Percentiles rank a stretch among this genome's conserved stretches.
Conservation (phyloP, 495 filamentous ascomycete species). For the Aspergillus steynii region DNA sequence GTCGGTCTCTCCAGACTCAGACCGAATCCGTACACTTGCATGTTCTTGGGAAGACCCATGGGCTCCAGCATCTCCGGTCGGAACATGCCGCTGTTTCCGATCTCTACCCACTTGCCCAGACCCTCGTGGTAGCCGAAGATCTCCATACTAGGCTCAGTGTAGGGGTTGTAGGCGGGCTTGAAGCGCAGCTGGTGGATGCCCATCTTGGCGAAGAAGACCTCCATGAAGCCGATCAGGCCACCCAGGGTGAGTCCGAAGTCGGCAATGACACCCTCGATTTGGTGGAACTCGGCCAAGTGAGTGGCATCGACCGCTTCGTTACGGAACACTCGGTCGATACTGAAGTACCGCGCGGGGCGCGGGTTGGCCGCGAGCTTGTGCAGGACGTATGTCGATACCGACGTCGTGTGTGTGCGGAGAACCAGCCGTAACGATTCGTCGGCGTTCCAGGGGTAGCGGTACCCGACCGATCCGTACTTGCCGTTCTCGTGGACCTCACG, state of each 20-base stretch:
- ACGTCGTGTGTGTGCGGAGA: constrained; percentile 93
- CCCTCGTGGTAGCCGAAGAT: constrained; percentile 93
- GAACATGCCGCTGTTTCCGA: constrained; percentile 98
- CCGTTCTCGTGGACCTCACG: constrained; percentile 78
- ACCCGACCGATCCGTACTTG: constrained; percentile 91
- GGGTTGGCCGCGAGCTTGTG: constrained; percentile 82
- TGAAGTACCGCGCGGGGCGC: constrained; percentile 88
- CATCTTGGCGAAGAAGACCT: constrained; percentile 95
- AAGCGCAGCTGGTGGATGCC: constrained; percentile 84
- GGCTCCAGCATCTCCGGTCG: constrained; percentile 91
- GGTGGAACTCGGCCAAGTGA: constrained; percentile 97
- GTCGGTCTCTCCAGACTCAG: constrained; percentile 90
- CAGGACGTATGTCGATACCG: constrained; percentile 82
- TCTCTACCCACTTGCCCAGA: constrained; percentile 89
- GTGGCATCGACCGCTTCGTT: constrained; percentile 96
- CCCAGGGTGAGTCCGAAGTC: constrained; percentile 90
- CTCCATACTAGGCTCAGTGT: constrained; percentile 98
- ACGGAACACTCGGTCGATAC: constrained; percentile 95
- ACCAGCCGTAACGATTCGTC: constrained; percentile 90
- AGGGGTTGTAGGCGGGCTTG: constrained; percentile 98
- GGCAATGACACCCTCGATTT: constrained; percentile 97
- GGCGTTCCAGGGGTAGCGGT: constrained; percentile 87
- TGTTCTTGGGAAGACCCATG: constrained; percentile 84
- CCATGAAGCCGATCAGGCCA: constrained; percentile 94
- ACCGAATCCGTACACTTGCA: constrained; percentile 90